Evolutionary conservation across 2,329 filamentous ascomycete species (phyloP), one percentile per base, ranked within the genome.

Genomic region (Penicillium thymicola): DNA sequence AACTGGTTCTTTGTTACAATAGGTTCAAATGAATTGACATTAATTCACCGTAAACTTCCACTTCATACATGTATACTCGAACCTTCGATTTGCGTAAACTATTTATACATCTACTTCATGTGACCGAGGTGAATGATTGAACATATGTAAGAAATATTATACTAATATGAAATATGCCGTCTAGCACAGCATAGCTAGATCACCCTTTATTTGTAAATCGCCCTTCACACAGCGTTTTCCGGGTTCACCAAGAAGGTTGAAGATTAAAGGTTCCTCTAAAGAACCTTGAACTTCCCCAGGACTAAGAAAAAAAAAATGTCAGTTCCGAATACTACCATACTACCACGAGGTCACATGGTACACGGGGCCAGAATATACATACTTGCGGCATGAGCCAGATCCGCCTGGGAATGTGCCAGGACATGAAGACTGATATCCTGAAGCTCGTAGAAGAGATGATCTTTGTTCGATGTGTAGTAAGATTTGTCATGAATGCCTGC

Each of bases 381-480:
- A 64, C 62, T 48, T 14, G 54, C 46, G 23, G 59, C 57, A 42
- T 64, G 60, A 23, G 56, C 57, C 2, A 64, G 30, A 1, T 64
- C 60, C 5, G 37, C 59, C 44, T 32, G 52, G n/a, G 53, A 58
- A 25, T 58, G 51, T n/a, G 62, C 62, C 55, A 61, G 57, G 10
- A 64, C 57, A 59, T 64, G 62, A 5, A 64, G 55, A 47, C 62
- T 64, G 14, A 64, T 63, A 36, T 61, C 62, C 30, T 51, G 45
- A n/a, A 64, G 53, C 2, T 53, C 41, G 5, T 55, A 43, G 42
- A 55, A 64, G 11, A 64, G 38, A 25, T 64, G 62, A 42, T 64
- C 62, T 36, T 64, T 64, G 48, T 64, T 64, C 1, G 52, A 37
- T 1, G 59, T 59, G 50, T 61, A 63, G 54, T 61, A 63, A 21